Percentiles rank a stretch among this genome's conserved stretches.
Evolutionary conservation across 176 grass and related monocot genomes (phyloP).

Genomic region (Echinochloa phyllopogon): DNA sequence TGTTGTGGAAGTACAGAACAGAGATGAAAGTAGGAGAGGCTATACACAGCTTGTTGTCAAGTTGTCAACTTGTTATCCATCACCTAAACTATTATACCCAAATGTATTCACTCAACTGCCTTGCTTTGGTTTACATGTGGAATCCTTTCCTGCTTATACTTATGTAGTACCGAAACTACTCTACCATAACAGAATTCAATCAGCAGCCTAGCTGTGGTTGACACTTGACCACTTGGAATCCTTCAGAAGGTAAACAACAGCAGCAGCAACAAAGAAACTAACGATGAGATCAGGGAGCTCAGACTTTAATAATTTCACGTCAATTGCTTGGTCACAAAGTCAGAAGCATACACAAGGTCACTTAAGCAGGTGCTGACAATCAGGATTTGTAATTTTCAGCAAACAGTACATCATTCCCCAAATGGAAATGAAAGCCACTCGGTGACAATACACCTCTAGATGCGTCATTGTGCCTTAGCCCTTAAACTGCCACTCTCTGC

Average conservation of each 20-base stretch:
- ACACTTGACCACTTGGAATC: neutral
- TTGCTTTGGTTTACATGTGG: neutral
- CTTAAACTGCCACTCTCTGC: conserved; percentile 93
- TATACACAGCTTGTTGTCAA: conserved; percentile 4
- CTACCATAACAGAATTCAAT: neutral
- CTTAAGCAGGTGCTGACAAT: neutral
- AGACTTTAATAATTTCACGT: neutral
- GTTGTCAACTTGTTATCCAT: neutral
- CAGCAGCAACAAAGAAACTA: conserved; percentile 26
- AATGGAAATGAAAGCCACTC: conserved; percentile 8
- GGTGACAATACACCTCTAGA: conserved; percentile 22
- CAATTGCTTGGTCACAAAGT: conserved; percentile 8
- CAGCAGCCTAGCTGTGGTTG: neutral
- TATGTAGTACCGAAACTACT: neutral
- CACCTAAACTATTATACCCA: neutral
- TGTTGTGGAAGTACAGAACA: neutral
- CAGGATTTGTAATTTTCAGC: neutral
- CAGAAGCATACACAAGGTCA: conserved; percentile 2
- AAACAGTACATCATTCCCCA: conserved; percentile 16
- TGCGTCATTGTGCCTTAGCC: conserved; percentile 41
- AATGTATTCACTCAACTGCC: neutral
- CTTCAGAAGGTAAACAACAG: conserved; percentile 21
- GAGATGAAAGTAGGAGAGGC: neutral
- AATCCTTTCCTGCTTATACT: neutral
- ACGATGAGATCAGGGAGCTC: conserved; percentile 3